Percentiles rank a stretch among this genome's conserved stretches.
phyloP scores from a whole-genome alignment of 306 rosid species.

The Glycine tomentella region DNA sequence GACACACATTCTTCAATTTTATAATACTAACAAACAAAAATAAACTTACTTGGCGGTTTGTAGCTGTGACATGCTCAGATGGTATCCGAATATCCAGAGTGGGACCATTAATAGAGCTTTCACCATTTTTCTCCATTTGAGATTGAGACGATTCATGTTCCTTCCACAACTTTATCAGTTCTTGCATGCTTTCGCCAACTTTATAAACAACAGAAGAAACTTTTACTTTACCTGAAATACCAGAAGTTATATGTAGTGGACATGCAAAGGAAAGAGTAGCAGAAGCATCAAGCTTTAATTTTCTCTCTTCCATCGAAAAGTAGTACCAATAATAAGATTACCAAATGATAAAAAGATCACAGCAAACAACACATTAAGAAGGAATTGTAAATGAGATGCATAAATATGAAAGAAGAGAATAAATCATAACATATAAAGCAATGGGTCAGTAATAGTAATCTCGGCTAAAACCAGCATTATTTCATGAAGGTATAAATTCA shows the following conservation, averaged over 20 bases:
- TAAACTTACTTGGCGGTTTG: constrained; percentile 86
- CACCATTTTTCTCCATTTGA: constrained; percentile 68
- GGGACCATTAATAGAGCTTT: constrained; percentile 72
- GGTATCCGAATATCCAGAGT: constrained; percentile 91
- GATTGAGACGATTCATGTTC: constrained; percentile 71
- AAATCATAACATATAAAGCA: constrained; percentile 35
- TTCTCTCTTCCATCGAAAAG: constrained; percentile 13
- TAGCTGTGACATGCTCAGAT: constrained; percentile 87
- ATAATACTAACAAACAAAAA: not conserved
- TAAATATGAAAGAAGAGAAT: constrained; percentile 28
- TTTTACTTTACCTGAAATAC: constrained; percentile 80
- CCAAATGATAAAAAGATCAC: constrained; percentile 14
- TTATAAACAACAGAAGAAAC: constrained; percentile 80
- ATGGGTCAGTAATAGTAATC: constrained; percentile 24
- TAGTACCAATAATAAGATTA: constrained; percentile 17
- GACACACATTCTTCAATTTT: constrained; percentile 7
- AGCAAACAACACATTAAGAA: constrained; percentile 33
- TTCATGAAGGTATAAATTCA: constrained; percentile 42
- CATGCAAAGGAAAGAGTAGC: constrained; percentile 38
- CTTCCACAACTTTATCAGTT: constrained; percentile 86
- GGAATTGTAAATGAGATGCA: constrained; percentile 3
- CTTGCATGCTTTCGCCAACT: constrained; percentile 99
- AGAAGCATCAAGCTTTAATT: constrained; percentile 22
- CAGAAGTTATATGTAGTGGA: constrained; percentile 42
- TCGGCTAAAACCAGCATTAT: constrained; percentile 39